Evolutionary conservation across 2,329 filamentous ascomycete species (phyloP).

Genomic region (Fusarium sp.): DNA sequence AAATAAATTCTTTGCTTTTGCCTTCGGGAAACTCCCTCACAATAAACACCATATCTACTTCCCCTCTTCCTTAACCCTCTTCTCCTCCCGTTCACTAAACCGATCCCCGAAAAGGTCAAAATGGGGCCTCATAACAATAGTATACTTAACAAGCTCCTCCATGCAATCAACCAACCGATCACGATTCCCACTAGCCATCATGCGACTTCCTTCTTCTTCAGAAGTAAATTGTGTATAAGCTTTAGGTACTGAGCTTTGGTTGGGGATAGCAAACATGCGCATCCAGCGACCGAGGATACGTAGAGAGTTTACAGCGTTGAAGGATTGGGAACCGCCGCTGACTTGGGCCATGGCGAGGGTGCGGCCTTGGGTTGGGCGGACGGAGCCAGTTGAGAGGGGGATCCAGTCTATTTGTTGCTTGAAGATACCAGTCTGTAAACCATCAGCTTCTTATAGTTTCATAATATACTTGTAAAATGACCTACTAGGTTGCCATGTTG

Average conservation of each 20-base stretch:
- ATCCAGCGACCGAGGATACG: background rate
- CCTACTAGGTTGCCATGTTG: slow-evolving; percentile 1
- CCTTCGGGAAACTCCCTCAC: no score
- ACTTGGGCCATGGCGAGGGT: background rate
- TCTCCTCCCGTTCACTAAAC: background rate
- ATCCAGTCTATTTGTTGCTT: slow-evolving; percentile 16
- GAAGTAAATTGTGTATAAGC: background rate
- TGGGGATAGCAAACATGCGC: slow-evolving; percentile 7
- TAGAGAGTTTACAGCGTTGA: rapidly evolving
- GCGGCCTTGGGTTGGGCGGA: background rate
- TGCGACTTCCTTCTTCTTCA: background rate
- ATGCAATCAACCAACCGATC: slow-evolving; percentile 3
- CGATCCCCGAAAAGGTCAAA: slow-evolving; percentile 3
- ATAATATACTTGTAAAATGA: no score
- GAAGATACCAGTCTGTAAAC: background rate
- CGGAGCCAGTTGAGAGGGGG: background rate
- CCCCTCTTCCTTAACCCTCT: background rate
- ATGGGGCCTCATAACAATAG: background rate
- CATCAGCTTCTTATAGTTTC: background rate
- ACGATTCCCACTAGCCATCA: background rate
- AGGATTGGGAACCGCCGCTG: background rate
- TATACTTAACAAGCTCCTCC: slow-evolving; percentile 15
- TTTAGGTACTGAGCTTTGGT: slow-evolving; percentile 4
- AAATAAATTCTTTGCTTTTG: no score
- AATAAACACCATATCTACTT: no score